phyloP scores from a whole-genome alignment of 2,329 filamentous ascomycete genomes.

The Monosporascus sp. region DNA sequence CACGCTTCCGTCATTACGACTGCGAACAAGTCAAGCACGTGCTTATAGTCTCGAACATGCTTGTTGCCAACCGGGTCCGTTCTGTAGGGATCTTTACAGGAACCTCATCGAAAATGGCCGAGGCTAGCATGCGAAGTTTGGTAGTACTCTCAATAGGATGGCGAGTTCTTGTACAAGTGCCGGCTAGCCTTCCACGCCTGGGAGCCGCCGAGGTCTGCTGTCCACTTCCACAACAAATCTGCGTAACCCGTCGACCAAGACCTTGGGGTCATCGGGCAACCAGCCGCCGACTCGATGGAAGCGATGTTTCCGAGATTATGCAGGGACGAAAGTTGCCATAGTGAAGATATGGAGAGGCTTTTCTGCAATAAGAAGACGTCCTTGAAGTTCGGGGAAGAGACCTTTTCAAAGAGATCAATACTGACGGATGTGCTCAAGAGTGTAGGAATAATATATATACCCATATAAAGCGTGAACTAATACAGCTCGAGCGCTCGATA shows the following conservation, averaged over 20 bases:
- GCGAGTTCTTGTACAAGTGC: no score
- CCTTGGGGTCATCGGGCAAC: not conserved
- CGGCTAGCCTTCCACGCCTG: no score
- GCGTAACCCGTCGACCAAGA: not conserved
- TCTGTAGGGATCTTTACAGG: slow-evolving; percentile 1
- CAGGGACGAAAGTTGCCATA: not conserved
- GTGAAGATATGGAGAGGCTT: not conserved
- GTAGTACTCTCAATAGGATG: no score
- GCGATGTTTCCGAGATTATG: not conserved
- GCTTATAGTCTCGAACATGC: not conserved
- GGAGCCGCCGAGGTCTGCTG: not conserved
- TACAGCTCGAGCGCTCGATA: no score
- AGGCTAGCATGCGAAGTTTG: no score
- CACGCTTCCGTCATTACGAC: not conserved
- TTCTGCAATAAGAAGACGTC: no score
- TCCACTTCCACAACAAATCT: not conserved
- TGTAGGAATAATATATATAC: no score
- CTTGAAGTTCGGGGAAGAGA: no score
- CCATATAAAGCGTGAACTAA: no score
- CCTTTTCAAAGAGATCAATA: no score
- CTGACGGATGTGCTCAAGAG: no score
- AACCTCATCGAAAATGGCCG: slow-evolving; percentile 3
- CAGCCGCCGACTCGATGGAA: not conserved
- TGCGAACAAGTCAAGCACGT: not conserved
- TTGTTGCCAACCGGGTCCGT: not conserved